Percentiles rank a stretch among this genome's conserved stretches.
Conservation (phyloP, 1,284 basidiomycete genomes). For the Volvariella surrecta region DNA sequence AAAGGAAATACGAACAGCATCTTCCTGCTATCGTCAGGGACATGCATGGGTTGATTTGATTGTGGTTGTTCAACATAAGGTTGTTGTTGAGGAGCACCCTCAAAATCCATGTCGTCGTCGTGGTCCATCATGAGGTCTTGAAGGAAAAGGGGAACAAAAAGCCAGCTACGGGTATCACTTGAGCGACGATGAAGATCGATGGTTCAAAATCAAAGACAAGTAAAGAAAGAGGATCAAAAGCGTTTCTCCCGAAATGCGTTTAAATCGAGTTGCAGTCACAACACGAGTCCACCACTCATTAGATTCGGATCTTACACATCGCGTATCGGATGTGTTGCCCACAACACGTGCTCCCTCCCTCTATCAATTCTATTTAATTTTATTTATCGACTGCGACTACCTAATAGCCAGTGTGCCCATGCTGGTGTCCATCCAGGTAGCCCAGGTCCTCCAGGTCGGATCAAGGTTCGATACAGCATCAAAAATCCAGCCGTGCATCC, state of each 20-base stretch:
- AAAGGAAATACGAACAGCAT: conserved; percentile 53
- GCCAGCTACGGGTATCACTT: conserved; percentile 7
- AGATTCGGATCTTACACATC: conserved; percentile 37
- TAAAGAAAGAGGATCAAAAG: conserved; percentile 3
- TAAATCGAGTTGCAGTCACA: conserved; percentile 14
- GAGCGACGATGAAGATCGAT: conserved; percentile 13
- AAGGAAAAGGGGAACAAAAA: neutral
- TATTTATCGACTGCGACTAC: conserved; percentile 23
- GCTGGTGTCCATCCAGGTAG: conserved; percentile 44
- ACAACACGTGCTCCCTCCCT: conserved; percentile 5
- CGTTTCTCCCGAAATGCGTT: conserved; percentile 11
- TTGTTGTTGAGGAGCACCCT: conserved; percentile 25
- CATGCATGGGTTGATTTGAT: conserved; percentile 19
- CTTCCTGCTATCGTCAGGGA: conserved; percentile 38
- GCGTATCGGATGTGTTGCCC: conserved; percentile 19
- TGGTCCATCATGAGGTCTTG: neutral
- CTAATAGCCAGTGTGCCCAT: conserved; percentile 55
- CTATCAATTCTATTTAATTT: conserved; percentile 12
- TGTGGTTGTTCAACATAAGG: conserved; percentile 27
- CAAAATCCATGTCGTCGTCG: conserved; percentile 71
- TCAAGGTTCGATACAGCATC: conserved; percentile 58
- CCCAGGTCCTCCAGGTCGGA: conserved; percentile 46
- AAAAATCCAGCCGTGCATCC: conserved; percentile 62
- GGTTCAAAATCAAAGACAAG: conserved; percentile 12
- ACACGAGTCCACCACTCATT: conserved; percentile 21